phyloP scores from a whole-genome alignment of 495 filamentous ascomycete genomes.

The Podospora didyma region DNA sequence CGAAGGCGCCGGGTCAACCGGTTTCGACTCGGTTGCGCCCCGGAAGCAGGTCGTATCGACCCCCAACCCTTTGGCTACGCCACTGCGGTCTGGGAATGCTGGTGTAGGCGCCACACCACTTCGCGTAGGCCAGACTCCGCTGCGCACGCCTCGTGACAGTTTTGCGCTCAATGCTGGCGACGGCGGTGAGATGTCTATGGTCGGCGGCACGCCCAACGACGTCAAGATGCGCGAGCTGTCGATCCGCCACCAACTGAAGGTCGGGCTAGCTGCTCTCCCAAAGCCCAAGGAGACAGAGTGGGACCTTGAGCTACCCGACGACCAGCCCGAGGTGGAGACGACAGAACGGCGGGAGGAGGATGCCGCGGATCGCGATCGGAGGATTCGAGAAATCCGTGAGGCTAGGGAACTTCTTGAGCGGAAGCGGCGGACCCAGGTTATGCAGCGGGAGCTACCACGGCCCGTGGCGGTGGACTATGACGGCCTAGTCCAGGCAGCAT shows the following conservation, averaged over 20 bases:
- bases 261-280: constrained; percentile 75
- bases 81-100: constrained; percentile 65
- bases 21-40: constrained; percentile 82
- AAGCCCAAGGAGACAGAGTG: constrained; percentile 89
- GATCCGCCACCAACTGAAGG: constrained; percentile 63
- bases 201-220: constrained; percentile 76
- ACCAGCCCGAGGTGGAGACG: constrained; percentile 58
- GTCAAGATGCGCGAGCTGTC: constrained; percentile 69
- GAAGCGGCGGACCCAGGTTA: constrained; percentile 79
- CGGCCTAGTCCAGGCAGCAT: constrained; percentile 58
- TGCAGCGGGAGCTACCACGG: constrained; percentile 79
- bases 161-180: constrained; percentile 76
- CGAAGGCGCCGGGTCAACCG: constrained; percentile 76
- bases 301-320: constrained; percentile 89
- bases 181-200: constrained; percentile 59
- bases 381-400: constrained; percentile 63
- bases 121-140: constrained; percentile 73
- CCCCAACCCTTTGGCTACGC: constrained; percentile 93
- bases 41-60: constrained; percentile 77
- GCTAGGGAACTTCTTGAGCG: constrained; percentile 72
- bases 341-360: constrained; percentile 68
- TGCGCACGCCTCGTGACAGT: constrained; percentile 86
- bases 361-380: constrained; percentile 73
- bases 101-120: constrained; percentile 72
- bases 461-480: constrained; percentile 70